These are phyloP conservation scores for Nothophoma quercina DNA, from an alignment of 2,329 filamentous ascomycete species.

Conservation along the genomic window DNA sequence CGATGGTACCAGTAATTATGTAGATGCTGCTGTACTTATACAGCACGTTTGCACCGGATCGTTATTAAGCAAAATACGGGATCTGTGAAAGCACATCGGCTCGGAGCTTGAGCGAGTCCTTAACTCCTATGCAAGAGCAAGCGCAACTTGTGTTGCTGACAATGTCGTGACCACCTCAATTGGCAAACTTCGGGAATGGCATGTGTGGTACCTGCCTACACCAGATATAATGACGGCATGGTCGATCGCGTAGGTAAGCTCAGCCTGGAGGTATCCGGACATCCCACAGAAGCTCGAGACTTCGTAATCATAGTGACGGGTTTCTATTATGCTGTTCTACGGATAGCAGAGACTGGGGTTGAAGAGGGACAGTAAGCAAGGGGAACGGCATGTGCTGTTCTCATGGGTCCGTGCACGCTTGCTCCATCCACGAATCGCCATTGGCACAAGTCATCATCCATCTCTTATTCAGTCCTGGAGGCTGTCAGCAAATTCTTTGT, in stretches of 20 bases:
- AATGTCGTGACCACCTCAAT: too few relatives aligned
- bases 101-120: background rate
- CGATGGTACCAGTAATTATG: background rate
- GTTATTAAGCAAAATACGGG: too few relatives aligned
- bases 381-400: slow-evolving; percentile 5
- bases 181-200: background rate
- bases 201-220: background rate
- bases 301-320: background rate
- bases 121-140: too few relatives aligned
- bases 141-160: too few relatives aligned
- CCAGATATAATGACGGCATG: background rate
- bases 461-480: too few relatives aligned
- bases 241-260: background rate
- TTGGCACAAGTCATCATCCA: too few relatives aligned
- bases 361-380: background rate
- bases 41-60: background rate
- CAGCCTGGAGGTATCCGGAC: background rate
- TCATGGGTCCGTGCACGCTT: background rate
- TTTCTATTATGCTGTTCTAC: too few relatives aligned
- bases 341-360: too few relatives aligned
- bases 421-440: background rate
- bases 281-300: background rate
- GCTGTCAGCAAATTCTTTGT: too few relatives aligned
- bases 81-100: background rate
- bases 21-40: background rate